A percentile compares a stretch with the other conserved stretches of the same genome.
These are phyloP conservation scores for Termitomyces titanicus DNA, from an alignment of 768 basidiomycete species.

Conservation along the genomic window DNA sequence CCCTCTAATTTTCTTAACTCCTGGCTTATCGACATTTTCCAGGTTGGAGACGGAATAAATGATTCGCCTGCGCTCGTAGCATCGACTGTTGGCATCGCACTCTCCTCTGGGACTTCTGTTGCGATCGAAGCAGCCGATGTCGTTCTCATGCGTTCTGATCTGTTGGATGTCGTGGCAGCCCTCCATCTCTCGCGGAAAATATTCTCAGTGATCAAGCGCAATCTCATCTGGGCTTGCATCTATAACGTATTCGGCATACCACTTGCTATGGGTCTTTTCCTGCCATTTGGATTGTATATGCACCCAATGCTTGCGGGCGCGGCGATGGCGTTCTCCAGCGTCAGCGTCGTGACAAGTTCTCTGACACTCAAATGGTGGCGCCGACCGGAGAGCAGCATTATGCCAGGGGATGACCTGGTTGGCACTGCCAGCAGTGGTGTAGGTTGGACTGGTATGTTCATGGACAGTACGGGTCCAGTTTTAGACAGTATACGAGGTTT, in stretches of 20 bases:
- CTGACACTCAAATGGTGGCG: constrained; percentile 84
- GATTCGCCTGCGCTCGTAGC: constrained; percentile 97
- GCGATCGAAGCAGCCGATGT: constrained; percentile 98
- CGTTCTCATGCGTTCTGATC: constrained; percentile 95
- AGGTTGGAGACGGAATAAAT: constrained; percentile 99
- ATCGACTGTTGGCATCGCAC: constrained; percentile 93
- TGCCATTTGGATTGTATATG: constrained; percentile 88
- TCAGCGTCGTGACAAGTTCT: constrained; percentile 91
- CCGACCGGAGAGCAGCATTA: constrained; percentile 63
- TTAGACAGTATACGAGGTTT: constrained; percentile 39
- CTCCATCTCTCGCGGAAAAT: constrained; percentile 87
- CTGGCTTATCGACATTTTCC: constrained; percentile 3
- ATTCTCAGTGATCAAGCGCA: constrained; percentile 86
- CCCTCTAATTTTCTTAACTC: no score
- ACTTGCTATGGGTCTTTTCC: constrained; percentile 94
- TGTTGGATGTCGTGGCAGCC: constrained; percentile 96
- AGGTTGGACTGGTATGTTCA: constrained; percentile 41
- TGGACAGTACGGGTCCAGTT: constrained; percentile 41
- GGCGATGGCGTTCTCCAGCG: constrained; percentile 97
- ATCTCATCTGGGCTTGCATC: constrained; percentile 94
- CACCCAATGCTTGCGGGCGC: constrained; percentile 99
- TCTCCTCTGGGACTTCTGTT: constrained; percentile 94
- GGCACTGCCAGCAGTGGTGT: constrained; percentile 25
- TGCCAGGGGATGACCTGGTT: constrained; percentile 49
- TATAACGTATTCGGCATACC: constrained; percentile 95